Evolutionary conservation across 192 early-diverging fungal genomes (phyloP).

Genomic region (Coemansia sp.): DNA sequence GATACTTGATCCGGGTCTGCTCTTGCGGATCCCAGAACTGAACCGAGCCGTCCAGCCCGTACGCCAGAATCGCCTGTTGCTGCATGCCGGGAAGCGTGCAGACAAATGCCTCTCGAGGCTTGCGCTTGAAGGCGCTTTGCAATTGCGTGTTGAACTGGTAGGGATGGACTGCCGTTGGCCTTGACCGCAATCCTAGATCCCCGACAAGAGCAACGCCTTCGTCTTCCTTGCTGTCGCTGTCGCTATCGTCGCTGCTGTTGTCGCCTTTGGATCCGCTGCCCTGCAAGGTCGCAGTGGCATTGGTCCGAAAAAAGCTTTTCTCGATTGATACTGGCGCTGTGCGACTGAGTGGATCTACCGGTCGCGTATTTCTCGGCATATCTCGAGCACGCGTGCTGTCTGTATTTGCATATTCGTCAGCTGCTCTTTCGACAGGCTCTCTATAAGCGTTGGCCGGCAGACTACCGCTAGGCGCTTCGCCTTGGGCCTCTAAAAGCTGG

Average conservation of each 20-base stretch:
- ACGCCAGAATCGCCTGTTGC: constrained; percentile 18
- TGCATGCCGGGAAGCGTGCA: constrained; percentile 20
- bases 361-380: no score
- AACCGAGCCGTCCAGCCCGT: constrained; percentile 36
- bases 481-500: background rate
- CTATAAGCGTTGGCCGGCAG: no score
- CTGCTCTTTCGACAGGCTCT: background rate
- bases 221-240: background rate
- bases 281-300: no score
- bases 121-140: constrained; percentile 25
- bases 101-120: constrained; percentile 29
- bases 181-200: background rate
- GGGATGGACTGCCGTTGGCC: constrained; percentile 1
- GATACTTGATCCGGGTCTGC: background rate
- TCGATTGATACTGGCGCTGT: no score
- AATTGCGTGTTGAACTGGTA: constrained; percentile 25
- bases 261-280: no score
- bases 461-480: background rate
- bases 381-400: no score
- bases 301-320: no score
- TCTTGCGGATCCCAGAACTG: constrained; percentile 32
- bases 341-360: no score
- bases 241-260: no score
- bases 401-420: no score
- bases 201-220: background rate